A percentile compares a stretch with the other conserved stretches of the same genome.
Evolutionary conservation across 1,284 basidiomycete genomes (phyloP).

Genomic region (Papiliotrema flavescens): DNA sequence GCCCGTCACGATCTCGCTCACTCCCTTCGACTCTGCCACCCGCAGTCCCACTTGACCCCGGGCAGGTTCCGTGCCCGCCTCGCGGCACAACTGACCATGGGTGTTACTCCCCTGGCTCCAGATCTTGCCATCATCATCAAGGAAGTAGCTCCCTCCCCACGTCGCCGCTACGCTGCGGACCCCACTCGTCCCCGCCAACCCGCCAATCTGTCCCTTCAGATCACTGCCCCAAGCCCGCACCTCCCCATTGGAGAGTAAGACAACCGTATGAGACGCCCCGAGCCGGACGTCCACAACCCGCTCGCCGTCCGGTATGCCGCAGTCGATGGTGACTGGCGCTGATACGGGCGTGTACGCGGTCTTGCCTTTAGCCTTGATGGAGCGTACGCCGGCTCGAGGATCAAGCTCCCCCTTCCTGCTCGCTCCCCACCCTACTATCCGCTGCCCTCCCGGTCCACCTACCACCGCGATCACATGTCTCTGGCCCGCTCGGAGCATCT

Average conservation of each 20-base stretch:
- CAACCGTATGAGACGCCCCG: constrained; percentile 68
- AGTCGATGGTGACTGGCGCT: constrained; percentile 19
- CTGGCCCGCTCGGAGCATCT: constrained; percentile 60
- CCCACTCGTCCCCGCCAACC: constrained; percentile 38
- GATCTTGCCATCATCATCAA: constrained; percentile 39
- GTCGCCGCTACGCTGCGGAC: constrained; percentile 58
- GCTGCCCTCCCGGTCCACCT: constrained; percentile 9
- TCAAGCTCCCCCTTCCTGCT: constrained; percentile 65
- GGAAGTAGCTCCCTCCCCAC: constrained; percentile 75
- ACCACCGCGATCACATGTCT: constrained; percentile 64
- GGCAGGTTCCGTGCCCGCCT: neutral
- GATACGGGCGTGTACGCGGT: constrained; percentile 11
- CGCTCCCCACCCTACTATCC: constrained; percentile 74
- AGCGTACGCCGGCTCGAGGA: neutral
- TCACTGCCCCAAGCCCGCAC: constrained; percentile 62
- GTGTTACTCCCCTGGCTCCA: constrained; percentile 62
- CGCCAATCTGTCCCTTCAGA: constrained; percentile 63
- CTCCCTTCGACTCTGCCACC: neutral
- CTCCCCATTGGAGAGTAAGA: constrained; percentile 55
- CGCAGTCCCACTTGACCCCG: neutral
- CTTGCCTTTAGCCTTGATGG: constrained; percentile 20
- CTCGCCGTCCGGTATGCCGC: constrained; percentile 11
- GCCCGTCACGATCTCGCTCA: constrained; percentile 59
- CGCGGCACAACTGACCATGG: constrained; percentile 61
- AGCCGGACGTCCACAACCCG: constrained; percentile 50